Evolutionary conservation across 2,329 filamentous ascomycete genomes (phyloP), one percentile per base, ranked within the genome.

Genomic region (Elsinoe australis): DNA sequence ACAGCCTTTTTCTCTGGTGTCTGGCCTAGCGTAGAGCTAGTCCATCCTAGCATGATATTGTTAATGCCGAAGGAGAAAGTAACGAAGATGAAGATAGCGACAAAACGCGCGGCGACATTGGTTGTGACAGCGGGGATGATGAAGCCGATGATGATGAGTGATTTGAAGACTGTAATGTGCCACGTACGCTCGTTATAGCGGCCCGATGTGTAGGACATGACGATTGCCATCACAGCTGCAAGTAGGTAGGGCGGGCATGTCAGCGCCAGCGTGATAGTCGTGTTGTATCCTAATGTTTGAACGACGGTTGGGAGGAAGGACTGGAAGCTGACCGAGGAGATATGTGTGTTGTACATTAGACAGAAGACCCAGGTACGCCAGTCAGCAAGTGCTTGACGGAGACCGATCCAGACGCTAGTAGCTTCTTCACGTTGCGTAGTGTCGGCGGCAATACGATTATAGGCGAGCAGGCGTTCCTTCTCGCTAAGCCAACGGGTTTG

Each of bases 221-320:
- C 45, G 15, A 51, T 49, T 15, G 44, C 38, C 31, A 36, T 41
- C 12, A 49, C 47, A 5, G 57, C 55, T 31, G 64, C 52, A n/a
- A 64, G 53, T 9, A 63, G 49, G 51, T 64, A 67, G 1, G 63
- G 63, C 12, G 62, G 61, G 5, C 56, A 54, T n/a, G 59, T 58
- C n/a, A 61, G 54, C 1, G 61, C 52, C 6, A 62, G 60, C 0
- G 67, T 66, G 32, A 58, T 56, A 10, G 62, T 66, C 1, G 54
- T 58, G 48, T 55, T 61, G 55, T 63, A 67, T 5, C 64, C 62
- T 4, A 67, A 58, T 0, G 65, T 66, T 12, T 58, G 57, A 24
- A 65, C 63, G 10, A 68, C 59, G 1, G 57, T 61, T 1, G 63
- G 63, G 14, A 64, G 53, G 57, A 65, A 66, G 36, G 61, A 53